phyloP scores from a whole-genome alignment of 495 filamentous ascomycete species.

The Lindgomyces ingoldianus region DNA sequence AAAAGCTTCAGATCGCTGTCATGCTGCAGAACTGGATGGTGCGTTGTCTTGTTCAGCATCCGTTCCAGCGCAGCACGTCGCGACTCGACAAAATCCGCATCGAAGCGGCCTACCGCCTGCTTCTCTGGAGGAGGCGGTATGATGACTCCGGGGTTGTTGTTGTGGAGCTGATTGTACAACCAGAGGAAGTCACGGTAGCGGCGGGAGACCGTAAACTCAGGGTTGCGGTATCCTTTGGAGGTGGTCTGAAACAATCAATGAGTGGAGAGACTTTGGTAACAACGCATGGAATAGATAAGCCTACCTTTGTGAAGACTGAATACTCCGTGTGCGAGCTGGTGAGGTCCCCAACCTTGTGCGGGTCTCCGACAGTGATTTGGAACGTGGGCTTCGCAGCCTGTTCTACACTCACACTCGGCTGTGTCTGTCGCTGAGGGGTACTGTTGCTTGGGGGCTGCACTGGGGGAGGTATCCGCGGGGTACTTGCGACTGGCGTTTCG shows the following conservation, averaged over 20 bases:
- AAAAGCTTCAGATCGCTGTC: conserved; percentile 94
- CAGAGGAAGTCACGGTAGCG: conserved; percentile 96
- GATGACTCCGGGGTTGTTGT: conserved; percentile 91
- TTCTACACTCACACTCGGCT: conserved; percentile 83
- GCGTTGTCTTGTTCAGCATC: conserved; percentile 94
- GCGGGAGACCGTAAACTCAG: conserved; percentile 87
- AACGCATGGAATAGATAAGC: no score
- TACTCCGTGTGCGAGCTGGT: conserved; percentile 98
- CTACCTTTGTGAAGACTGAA: conserved; percentile 88
- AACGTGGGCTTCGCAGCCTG: conserved; percentile 89
- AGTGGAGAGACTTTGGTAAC: no score
- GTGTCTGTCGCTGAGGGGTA: conserved; percentile 60
- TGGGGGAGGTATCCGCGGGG: conserved; percentile 69
- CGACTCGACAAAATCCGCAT: conserved; percentile 94
- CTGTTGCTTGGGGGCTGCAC: conserved; percentile 58
- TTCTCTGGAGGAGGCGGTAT: conserved; percentile 97
- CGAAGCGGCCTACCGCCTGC: conserved; percentile 93
- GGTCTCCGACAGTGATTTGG: conserved; percentile 91
- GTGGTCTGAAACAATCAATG: conserved; percentile 66
- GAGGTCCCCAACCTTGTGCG: conserved; percentile 94
- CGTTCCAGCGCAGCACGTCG: conserved; percentile 86
- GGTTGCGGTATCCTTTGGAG: conserved; percentile 89
- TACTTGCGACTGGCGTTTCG: conserved; percentile 47
- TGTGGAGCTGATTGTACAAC: conserved; percentile 92
- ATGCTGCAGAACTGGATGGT: conserved; percentile 87